These are phyloP conservation scores for Viridothelium virens DNA, from an alignment of 495 filamentous ascomycete species.

Conservation along the genomic window DNA sequence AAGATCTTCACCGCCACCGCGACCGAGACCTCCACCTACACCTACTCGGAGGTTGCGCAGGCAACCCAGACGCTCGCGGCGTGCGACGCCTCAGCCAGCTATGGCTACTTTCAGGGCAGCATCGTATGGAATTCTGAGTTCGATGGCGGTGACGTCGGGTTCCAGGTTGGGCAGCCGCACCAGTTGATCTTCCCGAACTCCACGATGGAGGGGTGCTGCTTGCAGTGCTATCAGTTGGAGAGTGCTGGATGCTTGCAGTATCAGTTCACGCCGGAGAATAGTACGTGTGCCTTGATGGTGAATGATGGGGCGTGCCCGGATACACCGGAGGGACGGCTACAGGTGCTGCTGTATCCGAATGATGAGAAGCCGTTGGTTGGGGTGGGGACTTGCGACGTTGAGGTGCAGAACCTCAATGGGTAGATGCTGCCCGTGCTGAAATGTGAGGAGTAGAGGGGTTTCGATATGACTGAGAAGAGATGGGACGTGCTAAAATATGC, in stretches of 20 bases:
- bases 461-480: background rate
- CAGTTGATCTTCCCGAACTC: background rate
- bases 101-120: conserved; percentile 1
- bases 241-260: background rate
- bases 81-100: background rate
- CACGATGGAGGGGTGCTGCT: background rate
- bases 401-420: background rate
- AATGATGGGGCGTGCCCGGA: background rate
- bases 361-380: conserved; percentile 4
- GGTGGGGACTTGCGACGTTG: conserved; percentile 1
- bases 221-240: background rate
- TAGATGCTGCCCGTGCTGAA: background rate
- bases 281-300: background rate
- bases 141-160: background rate
- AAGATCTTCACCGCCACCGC: conserved; percentile 10
- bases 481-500: background rate
- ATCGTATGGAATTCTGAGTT: conserved; percentile 1
- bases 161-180: background rate
- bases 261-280: background rate
- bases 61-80: background rate
- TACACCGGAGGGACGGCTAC: conserved; percentile 1
- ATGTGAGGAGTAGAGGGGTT: too few relatives aligned
- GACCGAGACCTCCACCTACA: background rate
- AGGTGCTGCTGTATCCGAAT: conserved; percentile 6
- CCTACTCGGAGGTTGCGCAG: background rate